phyloP scores from a whole-genome alignment of 106 monocot genomes.

The Dioscorea dumetorum region DNA sequence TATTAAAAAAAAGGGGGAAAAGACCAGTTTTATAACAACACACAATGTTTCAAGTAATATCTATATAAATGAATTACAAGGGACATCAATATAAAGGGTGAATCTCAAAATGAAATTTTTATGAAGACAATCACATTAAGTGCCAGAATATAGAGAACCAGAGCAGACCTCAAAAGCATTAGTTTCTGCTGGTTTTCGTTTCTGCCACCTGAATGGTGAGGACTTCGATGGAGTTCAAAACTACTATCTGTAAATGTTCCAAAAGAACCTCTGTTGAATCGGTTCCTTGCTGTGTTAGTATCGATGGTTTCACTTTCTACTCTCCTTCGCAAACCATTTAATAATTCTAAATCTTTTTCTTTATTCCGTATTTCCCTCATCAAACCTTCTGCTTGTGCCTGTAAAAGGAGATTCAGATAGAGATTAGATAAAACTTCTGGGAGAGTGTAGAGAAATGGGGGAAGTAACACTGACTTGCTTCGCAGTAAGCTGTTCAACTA shows the following conservation, averaged over 20 bases:
- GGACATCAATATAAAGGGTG: too few species aligned
- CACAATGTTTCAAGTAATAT: too few species aligned
- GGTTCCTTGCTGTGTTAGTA: constrained; percentile 20
- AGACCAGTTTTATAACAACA: too few species aligned
- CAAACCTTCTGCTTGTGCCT: constrained; percentile 78
- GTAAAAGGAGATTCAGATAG: background rate
- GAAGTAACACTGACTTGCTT: constrained; percentile 48
- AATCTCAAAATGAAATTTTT: constrained; percentile 52
- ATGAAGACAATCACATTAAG: constrained; percentile 78
- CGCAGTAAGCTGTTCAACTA: constrained; percentile 76
- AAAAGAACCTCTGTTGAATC: constrained; percentile 24
- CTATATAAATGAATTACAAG: too few species aligned
- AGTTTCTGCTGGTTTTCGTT: constrained; percentile 35
- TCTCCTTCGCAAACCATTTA: constrained; percentile 29
- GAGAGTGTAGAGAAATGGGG: background rate
- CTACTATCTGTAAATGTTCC: constrained; percentile 10
- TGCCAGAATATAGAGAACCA: constrained; percentile 64
- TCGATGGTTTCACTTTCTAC: constrained; percentile 16
- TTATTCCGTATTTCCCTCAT: constrained; percentile 36
- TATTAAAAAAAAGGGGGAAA: too few species aligned
- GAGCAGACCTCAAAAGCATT: constrained; percentile 50
- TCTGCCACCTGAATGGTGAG: constrained; percentile 11
- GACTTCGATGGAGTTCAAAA: constrained; percentile 15
- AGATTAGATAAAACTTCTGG: background rate
- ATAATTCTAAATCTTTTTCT: constrained; percentile 48